Base-by-base conservation (phyloP, 2,329 filamentous ascomycete species). In the Orbilia blumenaviensis region DNA sequence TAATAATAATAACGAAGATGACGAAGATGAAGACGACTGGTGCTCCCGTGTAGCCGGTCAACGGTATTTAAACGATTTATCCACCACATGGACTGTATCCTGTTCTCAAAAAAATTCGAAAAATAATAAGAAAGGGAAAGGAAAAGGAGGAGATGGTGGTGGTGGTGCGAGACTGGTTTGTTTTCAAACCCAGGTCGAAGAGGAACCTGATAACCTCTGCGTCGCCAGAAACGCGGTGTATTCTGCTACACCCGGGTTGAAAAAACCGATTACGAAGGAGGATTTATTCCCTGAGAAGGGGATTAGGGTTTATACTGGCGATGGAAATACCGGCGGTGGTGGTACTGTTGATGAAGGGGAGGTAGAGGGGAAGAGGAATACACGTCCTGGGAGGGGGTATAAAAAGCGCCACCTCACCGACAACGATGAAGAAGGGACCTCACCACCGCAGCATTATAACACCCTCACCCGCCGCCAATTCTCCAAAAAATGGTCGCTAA, bases 71-170 rank as follows among this genome's bases (percentile, higher is more conserved):
- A 27, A 63, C 14, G 63, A 68, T 14, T 8, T 68, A 3, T 44
- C 71, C 1, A 62, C n/a, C 7, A 75, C 63, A 2, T 75, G 71
- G 71, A 27, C 71, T 8, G n/a, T 75, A 3, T 75, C 71, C 12
- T 75, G 71, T 29, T n/a, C n/a, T n/a, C n/a, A n/a, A n/a, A n/a
- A n/a, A n/a, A n/a, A n/a, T n/a, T n/a, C n/a, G n/a, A n/a, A n/a
- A n/a, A n/a, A n/a, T n/a, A n/a, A n/a, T n/a, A n/a, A n/a, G n/a
- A n/a, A n/a, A n/a, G n/a, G n/a, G n/a, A n/a, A n/a, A n/a, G n/a
- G n/a, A n/a, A 44, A 36, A 23, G 16, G 54, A 0, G 7, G 29
- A 44, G 16, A 27, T n/a, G 10, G n/a, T 7, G 16, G 21, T 2
- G 41, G 6, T 3, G 18, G 12, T 25, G 16, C 18, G 9, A 12